Base-by-base conservation (phyloP, 768 basidiomycete species). In the Clathrus columnatus region DNA sequence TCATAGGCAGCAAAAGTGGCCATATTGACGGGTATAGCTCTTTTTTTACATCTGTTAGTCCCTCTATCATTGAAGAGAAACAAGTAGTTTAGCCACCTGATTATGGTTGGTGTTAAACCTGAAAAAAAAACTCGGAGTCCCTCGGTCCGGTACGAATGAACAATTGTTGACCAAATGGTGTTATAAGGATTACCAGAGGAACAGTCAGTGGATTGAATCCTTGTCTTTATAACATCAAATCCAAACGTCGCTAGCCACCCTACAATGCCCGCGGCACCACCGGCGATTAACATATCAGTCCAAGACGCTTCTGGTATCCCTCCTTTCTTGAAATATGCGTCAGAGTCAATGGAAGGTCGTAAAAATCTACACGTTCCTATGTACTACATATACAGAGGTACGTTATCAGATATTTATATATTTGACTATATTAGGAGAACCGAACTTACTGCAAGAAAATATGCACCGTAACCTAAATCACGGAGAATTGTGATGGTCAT, bases 181-280 rank as follows among this genome's bases (percentile, higher is more conserved):
- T 77, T 72, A 64, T 84, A 88, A 1, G 81, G 84, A 57, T 84
- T 76, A 24, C 52, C 58, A 28, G 50, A 45, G 28, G 27, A 29
- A 27, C 60, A 49, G 11, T 60, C 53, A 23, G 60, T 65, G 48
- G 80, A 80, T 67, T 96, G 92, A 61, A 93, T 80, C 5, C 91
- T 81, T 14, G 93, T 94, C 71, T 96, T 95, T 58, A 94, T 76
- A 2, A 92, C 86, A 63, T 96, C 92, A 54, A 92, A 73, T 1
- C 91, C 90, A 66, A 95, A 96, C 0, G 91, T 94, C 2, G 72
- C 74, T 0, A 83, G 32, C 91, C 91, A 94, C 7, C 87, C 87
- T 7, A 77, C 77, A 17, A 87, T 68, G 4, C 90, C 91, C 0
- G 91, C 91, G 0, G 84, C 64, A 1, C 81, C 91, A 20, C 89